These are phyloP conservation scores for Ambrosia trifida DNA, from an alignment of 129 eudicot species.

Conservation along the genomic window DNA sequence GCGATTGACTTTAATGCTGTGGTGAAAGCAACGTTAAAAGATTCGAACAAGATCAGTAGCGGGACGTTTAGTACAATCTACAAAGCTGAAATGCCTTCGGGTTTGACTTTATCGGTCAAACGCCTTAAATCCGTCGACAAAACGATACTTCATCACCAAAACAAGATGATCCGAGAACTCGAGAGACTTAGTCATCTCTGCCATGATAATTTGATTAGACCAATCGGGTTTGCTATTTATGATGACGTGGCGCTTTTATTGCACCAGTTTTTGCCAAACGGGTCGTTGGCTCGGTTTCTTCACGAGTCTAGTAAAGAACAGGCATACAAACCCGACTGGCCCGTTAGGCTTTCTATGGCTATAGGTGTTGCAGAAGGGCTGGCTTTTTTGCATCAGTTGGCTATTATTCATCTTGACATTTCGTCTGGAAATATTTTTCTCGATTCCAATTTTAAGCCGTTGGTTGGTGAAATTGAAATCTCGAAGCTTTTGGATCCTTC, in stretches of 20 bases:
- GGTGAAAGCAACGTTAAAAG: conserved; percentile 78
- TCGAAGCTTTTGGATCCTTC: conserved; percentile 96
- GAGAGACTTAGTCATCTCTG: conserved; percentile 79
- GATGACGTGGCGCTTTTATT: conserved; percentile 85
- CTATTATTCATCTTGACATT: conserved; percentile 91
- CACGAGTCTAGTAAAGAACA: conserved; percentile 63
- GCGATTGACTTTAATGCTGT: conserved; percentile 93
- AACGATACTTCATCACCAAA: conserved; percentile 67
- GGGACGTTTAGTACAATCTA: conserved; percentile 93
- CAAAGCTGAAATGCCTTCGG: conserved; percentile 97
- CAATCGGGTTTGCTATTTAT: conserved; percentile 79
- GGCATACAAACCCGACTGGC: conserved; percentile 90
- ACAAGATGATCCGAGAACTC: conserved; percentile 92
- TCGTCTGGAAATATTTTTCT: conserved; percentile 85
- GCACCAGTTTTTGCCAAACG: conserved; percentile 75
- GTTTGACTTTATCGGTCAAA: conserved; percentile 74
- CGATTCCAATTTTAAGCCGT: conserved; percentile 65
- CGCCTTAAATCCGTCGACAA: conserved; percentile 78
- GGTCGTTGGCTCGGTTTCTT: conserved; percentile 71
- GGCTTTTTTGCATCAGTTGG: conserved; percentile 88
- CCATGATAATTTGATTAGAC: conserved; percentile 77
- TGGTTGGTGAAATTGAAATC: conserved; percentile 92
- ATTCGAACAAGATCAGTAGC: conserved; percentile 64
- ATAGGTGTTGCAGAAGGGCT: conserved; percentile 94
- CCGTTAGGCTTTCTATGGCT: conserved; percentile 76